These are phyloP conservation scores for Fistulifera pelliculosa DNA, from an alignment of 108 stramenopile species.

Conservation along the genomic window DNA sequence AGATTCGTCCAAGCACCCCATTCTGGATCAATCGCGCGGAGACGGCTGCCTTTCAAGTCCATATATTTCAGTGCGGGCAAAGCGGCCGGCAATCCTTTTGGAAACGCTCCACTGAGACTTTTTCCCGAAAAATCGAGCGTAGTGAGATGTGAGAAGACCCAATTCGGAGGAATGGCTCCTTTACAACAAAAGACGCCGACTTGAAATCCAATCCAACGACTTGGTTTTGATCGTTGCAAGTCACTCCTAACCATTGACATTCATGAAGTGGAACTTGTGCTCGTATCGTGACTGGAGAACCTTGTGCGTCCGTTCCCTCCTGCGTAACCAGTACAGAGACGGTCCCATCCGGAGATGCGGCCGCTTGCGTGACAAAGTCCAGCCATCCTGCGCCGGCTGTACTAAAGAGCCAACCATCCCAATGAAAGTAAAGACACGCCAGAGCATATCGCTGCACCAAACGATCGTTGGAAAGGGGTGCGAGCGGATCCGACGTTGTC, in stretches of 20 bases:
- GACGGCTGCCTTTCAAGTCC: constrained; percentile 15
- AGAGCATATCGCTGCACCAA: not conserved
- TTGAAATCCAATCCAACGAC: not conserved
- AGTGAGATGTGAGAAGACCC: constrained; percentile 23
- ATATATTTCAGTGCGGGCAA: constrained; percentile 38
- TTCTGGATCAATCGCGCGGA: not conserved
- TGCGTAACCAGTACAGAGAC: not conserved
- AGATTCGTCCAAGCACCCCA: constrained; percentile 6
- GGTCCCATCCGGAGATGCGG: no score
- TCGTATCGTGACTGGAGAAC: not conserved
- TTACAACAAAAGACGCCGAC: constrained; percentile 10
- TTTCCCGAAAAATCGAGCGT: constrained; percentile 19
- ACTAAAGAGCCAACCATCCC: not conserved
- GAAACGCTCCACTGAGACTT: constrained; percentile 20
- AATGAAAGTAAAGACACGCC: not conserved
- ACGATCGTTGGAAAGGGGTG: not conserved
- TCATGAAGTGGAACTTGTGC: not conserved
- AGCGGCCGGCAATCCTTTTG: constrained; percentile 8
- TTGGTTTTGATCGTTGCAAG: constrained; percentile 2
- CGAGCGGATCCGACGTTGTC: not conserved
- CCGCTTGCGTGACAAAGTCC: no score
- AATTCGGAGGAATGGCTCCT: constrained; percentile 43
- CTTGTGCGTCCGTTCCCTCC: not conserved
- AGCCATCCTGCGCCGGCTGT: no score
- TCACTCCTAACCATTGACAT: constrained; percentile 2